These are phyloP conservation scores for Diaporthe caulivora DNA, from an alignment of 2,329 filamentous ascomycete species.

Conservation along the genomic window DNA sequence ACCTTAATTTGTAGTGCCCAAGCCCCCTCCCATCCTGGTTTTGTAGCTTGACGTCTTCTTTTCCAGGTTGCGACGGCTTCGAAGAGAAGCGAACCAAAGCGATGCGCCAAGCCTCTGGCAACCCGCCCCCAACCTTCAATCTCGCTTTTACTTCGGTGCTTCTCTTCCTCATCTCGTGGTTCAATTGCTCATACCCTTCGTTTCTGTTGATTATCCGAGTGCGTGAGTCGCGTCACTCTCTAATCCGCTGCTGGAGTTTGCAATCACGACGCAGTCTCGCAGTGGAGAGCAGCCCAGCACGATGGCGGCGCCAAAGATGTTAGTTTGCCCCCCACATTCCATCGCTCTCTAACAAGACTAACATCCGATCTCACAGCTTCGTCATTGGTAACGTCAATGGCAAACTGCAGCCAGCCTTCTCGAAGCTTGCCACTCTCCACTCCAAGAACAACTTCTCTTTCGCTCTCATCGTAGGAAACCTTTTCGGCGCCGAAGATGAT, in stretches of 20 bases:
- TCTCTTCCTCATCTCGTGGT: neutral
- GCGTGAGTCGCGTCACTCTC: neutral
- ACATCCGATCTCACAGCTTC: slow-evolving; percentile 63
- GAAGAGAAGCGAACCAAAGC: neutral
- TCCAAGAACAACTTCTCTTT: slow-evolving; percentile 90
- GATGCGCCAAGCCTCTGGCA: slow-evolving; percentile 14
- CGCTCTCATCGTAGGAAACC: slow-evolving; percentile 84
- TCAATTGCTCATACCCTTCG: neutral
- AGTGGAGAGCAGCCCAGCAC: neutral
- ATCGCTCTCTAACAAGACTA: neutral
- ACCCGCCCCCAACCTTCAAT: neutral
- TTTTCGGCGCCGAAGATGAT: slow-evolving; percentile 76
- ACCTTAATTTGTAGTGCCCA: slow-evolving; percentile 35
- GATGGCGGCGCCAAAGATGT: slow-evolving; percentile 39
- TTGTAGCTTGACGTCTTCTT: neutral
- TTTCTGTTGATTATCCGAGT: neutral
- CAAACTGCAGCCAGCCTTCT: slow-evolving; percentile 79
- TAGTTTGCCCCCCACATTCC: neutral
- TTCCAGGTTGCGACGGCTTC: neutral
- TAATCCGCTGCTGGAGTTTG: neutral
- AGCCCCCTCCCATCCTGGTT: neutral
- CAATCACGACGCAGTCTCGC: neutral
- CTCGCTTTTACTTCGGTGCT: neutral
- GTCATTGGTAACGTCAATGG: slow-evolving; percentile 89
- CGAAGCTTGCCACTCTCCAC: slow-evolving; percentile 84